phyloP scores from a whole-genome alignment of 139 green algal species.

The Astrephomene gubernaculifera region DNA sequence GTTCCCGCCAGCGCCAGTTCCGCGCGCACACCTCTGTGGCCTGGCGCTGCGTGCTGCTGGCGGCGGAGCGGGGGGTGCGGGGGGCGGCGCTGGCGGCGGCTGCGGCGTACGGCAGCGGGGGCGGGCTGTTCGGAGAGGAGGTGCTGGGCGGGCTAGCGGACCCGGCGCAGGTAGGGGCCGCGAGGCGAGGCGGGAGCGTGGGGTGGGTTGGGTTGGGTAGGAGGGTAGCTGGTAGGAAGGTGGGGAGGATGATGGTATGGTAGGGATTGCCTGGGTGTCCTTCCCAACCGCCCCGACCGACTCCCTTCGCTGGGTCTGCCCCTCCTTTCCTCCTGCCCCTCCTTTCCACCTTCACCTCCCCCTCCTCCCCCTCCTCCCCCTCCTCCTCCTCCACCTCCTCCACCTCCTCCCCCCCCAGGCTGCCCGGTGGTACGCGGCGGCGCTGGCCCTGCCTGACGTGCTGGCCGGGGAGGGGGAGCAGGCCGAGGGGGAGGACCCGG shows the following conservation, averaged over 20 bases:
- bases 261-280: not conserved
- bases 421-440: conserved; percentile 6
- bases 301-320: no score
- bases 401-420: not conserved
- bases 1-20: conserved; percentile 5
- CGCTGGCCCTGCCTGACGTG: conserved; percentile 31
- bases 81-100: conserved; percentile 49
- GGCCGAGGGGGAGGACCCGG: not conserved
- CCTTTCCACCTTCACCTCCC: not conserved
- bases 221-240: no score
- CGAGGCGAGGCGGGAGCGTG: no score
- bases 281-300: no score
- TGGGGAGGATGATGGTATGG: no score
- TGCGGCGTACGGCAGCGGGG: conserved; percentile 35
- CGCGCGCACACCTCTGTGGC: not conserved
- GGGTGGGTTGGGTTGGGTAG: no score
- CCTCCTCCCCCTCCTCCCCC: not conserved
- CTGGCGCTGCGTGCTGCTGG: conserved; percentile 34
- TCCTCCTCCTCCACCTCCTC: not conserved
- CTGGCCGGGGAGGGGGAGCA: not conserved
- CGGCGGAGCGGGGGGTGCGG: conserved; percentile 52
- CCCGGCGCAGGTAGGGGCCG: conserved; percentile 4
- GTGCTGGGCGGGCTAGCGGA: not conserved
- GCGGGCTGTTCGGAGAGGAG: conserved; percentile 15
- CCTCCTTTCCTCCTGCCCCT: no score